Evolutionary conservation across 1,139 yeast genomes (phyloP), one percentile per base, ranked within the genome.

Genomic region (Wickerhamomyces sp.): DNA sequence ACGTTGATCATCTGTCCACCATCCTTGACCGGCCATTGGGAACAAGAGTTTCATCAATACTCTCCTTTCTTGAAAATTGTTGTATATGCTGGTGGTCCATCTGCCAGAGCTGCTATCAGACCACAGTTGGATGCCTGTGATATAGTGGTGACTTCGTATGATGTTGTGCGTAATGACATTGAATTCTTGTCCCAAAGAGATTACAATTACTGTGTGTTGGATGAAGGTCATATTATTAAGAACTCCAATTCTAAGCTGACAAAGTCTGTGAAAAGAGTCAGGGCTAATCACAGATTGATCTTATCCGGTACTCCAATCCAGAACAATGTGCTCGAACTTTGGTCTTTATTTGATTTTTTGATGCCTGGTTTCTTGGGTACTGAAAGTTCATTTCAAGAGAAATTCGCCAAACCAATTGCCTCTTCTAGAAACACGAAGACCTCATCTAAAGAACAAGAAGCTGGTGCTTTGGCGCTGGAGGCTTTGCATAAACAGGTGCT

Each of bases 331-430:
- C 70, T 93, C 32, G 99, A 93, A 57, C 66, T 93, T 42, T 93
- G 98, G 98, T 91, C 98, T 3, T 66, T 93, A 50, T 93, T 93
- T 66, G 98, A 93, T 58, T 93, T 88, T 58, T 69, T 93, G 58
- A 93, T 93, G 98, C 99, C 99, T 2, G 99, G 98, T 1, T 93
- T 91, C 57, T 68, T 93, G 50, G 99, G 98, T 14, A 82, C 95
- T 3, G 98, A 93, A 55, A 91, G 88, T 59, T 74, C 83, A 30
- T 93, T 93, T 65, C 94, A 89, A 51, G 97, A 89, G 44, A 80
- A 91, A 47, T 93, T 89, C 68, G 95, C 97, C 16, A 89, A 88
- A 53, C 99, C 99, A 4, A 93, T 93, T 57, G 93, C 96, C 3
- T 93, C 95, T 2, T 84, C 96, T 35, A 71, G 96, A 55, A 87